Conservation (phyloP, 805 yeast genomes). For the Starmerella asiatica region DNA sequence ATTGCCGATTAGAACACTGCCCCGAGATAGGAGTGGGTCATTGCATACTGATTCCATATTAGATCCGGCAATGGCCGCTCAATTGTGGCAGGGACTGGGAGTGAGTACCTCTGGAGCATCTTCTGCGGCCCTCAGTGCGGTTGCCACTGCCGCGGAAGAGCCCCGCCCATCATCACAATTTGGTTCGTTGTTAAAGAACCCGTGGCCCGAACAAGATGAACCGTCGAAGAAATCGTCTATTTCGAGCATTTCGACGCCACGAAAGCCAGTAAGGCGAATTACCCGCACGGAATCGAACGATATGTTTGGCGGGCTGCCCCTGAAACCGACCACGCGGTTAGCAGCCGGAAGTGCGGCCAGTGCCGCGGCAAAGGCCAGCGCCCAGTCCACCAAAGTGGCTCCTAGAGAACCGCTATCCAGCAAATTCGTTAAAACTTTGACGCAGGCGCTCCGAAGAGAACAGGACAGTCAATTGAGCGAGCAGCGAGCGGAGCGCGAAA, state of each 20-base stretch:
- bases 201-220: no score
- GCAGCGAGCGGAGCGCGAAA: neutral
- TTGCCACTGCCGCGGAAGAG: neutral
- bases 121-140: neutral
- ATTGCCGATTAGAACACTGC: neutral
- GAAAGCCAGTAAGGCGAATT: no score
- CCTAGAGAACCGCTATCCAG: conserved; percentile 17
- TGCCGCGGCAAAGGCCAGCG: conserved; percentile 20
- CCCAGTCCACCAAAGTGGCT: conserved; percentile 10
- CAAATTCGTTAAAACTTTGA: conserved; percentile 13
- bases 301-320: conserved; percentile 7
- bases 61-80: neutral
- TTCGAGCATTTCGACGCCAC: no score
- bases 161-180: no score
- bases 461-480: neutral
- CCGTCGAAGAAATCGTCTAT: no score
- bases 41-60: neutral
- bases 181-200: no score
- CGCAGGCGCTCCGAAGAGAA: conserved; percentile 13
- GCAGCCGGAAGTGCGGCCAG: conserved; percentile 4
- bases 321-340: neutral
- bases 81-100: neutral
- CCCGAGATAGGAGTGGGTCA: neutral
- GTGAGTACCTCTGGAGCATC: neutral
- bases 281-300: no score